Percentiles rank a stretch among this genome's conserved stretches.
Conservation (phyloP, 116 monocot genomes). For the Trichopus zeylanicus region DNA sequence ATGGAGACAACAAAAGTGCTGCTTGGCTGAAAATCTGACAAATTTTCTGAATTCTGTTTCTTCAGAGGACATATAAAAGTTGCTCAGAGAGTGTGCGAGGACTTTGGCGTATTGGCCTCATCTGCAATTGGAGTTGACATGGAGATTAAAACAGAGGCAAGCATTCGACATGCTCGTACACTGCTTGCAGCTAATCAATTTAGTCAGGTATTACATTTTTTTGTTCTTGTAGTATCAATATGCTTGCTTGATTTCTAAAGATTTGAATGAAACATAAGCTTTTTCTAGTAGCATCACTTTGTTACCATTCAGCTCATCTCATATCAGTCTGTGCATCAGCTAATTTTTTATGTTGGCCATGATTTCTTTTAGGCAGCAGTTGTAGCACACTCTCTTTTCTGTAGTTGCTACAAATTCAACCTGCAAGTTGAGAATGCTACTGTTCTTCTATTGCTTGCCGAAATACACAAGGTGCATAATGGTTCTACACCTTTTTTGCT, state of each 20-base stretch:
- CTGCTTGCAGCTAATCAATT: constrained; percentile 87
- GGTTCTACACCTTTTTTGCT: background rate
- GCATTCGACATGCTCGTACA: constrained; percentile 80
- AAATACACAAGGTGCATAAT: constrained; percentile 64
- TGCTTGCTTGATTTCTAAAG: too few species aligned
- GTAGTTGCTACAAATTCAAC: constrained; percentile 86
- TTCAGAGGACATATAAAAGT: constrained; percentile 72
- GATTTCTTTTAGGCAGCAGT: constrained; percentile 70
- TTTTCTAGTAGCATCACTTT: too few species aligned
- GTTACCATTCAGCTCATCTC: too few species aligned
- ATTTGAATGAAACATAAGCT: too few species aligned
- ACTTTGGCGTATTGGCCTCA: constrained; percentile 68
- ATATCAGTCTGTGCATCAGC: too few species aligned
- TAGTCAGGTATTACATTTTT: constrained; percentile 45
- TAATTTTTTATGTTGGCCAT: too few species aligned
- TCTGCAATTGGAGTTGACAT: constrained; percentile 76
- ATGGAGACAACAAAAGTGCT: background rate
- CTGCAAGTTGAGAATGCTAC: constrained; percentile 83
- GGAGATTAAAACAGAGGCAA: constrained; percentile 87
- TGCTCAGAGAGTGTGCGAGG: constrained; percentile 71
- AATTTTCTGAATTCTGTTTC: constrained; percentile 2
- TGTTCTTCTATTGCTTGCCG: constrained; percentile 89
- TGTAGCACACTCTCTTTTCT: constrained; percentile 76
- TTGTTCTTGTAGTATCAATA: too few species aligned
- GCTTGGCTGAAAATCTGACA: background rate